Conservation (phyloP, 139 green algal species). For the Picocystis salinarum region DNA sequence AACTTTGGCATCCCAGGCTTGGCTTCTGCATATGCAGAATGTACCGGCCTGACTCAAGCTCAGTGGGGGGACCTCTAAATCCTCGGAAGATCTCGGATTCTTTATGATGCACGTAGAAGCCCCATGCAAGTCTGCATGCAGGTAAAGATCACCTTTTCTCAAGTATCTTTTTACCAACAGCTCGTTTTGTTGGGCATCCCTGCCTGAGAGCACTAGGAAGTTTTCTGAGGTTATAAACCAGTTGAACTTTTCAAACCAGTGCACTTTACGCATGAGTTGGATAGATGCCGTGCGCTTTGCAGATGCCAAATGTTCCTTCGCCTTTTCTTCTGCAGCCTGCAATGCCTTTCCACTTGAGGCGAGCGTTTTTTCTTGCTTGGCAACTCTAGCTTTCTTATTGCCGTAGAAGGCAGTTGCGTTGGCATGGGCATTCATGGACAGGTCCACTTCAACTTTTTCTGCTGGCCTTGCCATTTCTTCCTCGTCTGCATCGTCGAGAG, state of each 20-base stretch:
- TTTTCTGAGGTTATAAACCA: slow-evolving; percentile 92
- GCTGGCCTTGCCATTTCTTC: not conserved
- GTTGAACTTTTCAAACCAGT: slow-evolving; percentile 93
- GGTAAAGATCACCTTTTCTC: slow-evolving; percentile 32
- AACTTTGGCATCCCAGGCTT: slow-evolving; percentile 80
- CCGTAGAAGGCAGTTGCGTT: slow-evolving; percentile 57
- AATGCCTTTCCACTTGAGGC: slow-evolving; percentile 26
- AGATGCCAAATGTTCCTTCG: slow-evolving; percentile 31
- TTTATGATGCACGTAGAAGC: slow-evolving; percentile 73
- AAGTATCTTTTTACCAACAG: slow-evolving; percentile 74
- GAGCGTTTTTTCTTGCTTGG: slow-evolving; percentile 66
- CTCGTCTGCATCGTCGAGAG: slow-evolving; percentile 28
- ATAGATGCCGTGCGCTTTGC: slow-evolving; percentile 22
- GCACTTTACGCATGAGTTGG: slow-evolving; percentile 49
- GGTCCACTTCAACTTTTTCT: slow-evolving; percentile 51
- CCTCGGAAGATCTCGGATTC: slow-evolving; percentile 29
- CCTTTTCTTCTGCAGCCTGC: slow-evolving; percentile 72
- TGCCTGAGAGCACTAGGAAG: slow-evolving; percentile 72
- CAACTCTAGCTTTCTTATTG: slow-evolving; percentile 40
- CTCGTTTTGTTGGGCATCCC: slow-evolving; percentile 91
- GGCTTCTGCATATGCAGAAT: slow-evolving; percentile 63
- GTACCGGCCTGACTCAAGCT: slow-evolving; percentile 41
- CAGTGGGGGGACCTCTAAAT: slow-evolving; percentile 6
- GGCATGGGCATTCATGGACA: slow-evolving; percentile 53
- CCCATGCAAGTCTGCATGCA: slow-evolving; percentile 87